A percentile compares a stretch with the other conserved stretches of the same genome.
These are phyloP conservation scores for Cenchrus purpureus DNA, from an alignment of 176 grass and related monocot genomes.

Conservation along the genomic window DNA sequence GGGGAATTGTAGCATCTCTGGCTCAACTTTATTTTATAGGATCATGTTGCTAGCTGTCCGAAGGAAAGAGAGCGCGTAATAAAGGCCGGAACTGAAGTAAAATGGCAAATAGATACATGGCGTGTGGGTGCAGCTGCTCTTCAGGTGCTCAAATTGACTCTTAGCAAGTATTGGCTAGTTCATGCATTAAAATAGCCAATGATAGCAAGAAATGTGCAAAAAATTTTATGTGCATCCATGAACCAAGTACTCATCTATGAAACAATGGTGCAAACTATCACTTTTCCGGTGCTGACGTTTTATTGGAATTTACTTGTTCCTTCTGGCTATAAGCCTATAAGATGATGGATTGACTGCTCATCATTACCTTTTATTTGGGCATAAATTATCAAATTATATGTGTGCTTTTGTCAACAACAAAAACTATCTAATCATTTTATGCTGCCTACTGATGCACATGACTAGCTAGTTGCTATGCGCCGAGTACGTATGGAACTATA, in stretches of 20 bases:
- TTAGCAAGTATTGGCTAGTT: neutral
- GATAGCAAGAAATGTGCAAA: neutral
- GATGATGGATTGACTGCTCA: neutral
- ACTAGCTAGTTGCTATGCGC: neutral
- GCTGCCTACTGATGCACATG: neutral
- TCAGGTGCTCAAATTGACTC: slow-evolving; percentile 58
- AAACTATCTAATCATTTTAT: neutral
- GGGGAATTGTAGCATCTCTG: slow-evolving; percentile 12
- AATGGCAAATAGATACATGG: slow-evolving; percentile 98
- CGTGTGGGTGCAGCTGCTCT: slow-evolving; percentile 92
- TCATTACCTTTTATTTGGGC: neutral
- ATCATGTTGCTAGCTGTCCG: slow-evolving; percentile 87
- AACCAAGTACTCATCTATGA: neutral
- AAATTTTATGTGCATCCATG: neutral
- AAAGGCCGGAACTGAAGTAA: slow-evolving; percentile 82
- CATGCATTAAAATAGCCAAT: neutral
- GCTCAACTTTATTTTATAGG: slow-evolving; percentile 53
- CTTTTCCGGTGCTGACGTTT: neutral
- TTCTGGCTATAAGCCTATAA: neutral
- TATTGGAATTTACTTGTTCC: neutral
- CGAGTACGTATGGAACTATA: neutral
- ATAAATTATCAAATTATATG: neutral
- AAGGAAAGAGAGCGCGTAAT: slow-evolving; percentile 82
- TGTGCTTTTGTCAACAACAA: neutral
- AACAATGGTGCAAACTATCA: neutral